Conservation (phyloP, 179 eudicot genomes). For the Vitellaria paradoxa region DNA sequence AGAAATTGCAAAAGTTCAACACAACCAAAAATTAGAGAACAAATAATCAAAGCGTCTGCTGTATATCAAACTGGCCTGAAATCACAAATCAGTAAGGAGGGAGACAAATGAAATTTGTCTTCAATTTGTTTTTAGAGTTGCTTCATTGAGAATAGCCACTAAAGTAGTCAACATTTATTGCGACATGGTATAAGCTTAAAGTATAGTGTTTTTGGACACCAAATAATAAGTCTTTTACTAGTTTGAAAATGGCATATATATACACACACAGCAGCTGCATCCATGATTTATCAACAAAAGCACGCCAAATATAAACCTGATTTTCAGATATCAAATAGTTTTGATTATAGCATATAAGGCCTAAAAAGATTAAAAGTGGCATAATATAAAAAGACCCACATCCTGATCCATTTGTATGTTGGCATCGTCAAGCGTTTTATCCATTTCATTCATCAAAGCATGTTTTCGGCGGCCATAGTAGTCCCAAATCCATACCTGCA, state of each 20-base stretch:
- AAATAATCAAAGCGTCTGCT: background rate
- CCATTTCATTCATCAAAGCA: conserved; percentile 78
- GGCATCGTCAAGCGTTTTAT: conserved; percentile 91
- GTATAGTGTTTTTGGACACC: background rate
- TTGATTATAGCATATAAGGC: background rate
- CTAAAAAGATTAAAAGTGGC: conserved; percentile 3
- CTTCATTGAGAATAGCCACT: background rate
- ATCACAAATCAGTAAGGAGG: background rate
- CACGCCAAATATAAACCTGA: background rate
- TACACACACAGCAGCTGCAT: conserved; percentile 4
- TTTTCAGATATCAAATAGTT: conserved; percentile 5
- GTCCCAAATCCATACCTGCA: conserved; percentile 84
- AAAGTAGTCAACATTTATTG: background rate
- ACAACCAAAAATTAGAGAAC: background rate
- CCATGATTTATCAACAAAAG: background rate
- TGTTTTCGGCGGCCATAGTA: conserved; percentile 77
- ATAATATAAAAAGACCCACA: conserved; percentile 46
- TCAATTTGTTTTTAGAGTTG: background rate
- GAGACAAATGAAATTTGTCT: background rate
- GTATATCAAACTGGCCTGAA: background rate
- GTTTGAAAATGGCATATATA: background rate
- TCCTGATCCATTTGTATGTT: conserved; percentile 97
- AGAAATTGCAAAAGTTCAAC: background rate
- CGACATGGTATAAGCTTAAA: background rate
- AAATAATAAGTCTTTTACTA: background rate